Evolutionary conservation across 208 protist genomes (phyloP), one percentile per base, ranked within the genome.

Genomic region (Dictyostelium gargantuum): DNA sequence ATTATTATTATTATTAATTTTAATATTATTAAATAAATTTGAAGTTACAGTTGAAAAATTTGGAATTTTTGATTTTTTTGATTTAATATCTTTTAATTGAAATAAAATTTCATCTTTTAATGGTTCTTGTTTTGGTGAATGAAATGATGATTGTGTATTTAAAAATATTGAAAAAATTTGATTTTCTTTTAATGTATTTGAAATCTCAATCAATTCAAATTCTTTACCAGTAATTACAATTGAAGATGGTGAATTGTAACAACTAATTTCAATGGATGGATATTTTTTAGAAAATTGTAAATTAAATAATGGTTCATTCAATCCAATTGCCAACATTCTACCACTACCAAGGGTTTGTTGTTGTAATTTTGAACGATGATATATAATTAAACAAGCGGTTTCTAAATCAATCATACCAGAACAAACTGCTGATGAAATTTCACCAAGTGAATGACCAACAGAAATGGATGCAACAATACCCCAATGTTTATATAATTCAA

Each of bases 191-290:
- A 82, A 17, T 21, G 5, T 2, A 17, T 21, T 5, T 29, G 2
- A 9, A 13, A 82, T 35, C 23, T 26, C 8, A 23, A 74, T 42
- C 1, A 85, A n/a, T 26, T 68, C 32, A 15, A 26, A 11, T 35
- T 85, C 80, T 15, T 50, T 15, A 44, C 80, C 80, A 58, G 42
- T 38, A n/a, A 85, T 75, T 6, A 85, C 80, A 44, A 85, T 85
- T 15, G 80, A 85, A 21, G 38, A n/a, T 15, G 8, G 4, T 13
- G 61, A 75, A 46, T 85, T 85, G 19, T 58, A 75, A 54, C 80
- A 85, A 58, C 21, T 29, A 32, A 85, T 85, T 32, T 85, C 63
- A 8, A 85, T n/a, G 0, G 21, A 2, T 52, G 13, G 19, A 32
- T 50, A 70, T 11, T 19, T 21, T 26, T 5, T 3, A 21, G 5